These are phyloP conservation scores for Elsinoe batatas DNA, from an alignment of 2,329 filamentous ascomycete genomes.

Conservation along the genomic window DNA sequence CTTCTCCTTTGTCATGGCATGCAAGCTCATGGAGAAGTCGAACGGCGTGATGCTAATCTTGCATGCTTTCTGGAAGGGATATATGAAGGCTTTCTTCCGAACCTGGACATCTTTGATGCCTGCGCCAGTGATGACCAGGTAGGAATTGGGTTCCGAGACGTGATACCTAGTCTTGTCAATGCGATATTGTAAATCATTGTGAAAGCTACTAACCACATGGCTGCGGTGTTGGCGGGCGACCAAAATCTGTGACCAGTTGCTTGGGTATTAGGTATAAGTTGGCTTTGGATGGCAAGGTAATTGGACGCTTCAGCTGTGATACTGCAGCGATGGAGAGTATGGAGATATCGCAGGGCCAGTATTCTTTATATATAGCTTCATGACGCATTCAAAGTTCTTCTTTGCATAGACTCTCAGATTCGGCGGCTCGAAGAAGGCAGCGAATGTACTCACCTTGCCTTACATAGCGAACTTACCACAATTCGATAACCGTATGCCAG, in stretches of 20 bases:
- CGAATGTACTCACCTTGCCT: background rate
- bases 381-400: too few relatives aligned
- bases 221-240: background rate
- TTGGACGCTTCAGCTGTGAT: too few relatives aligned
- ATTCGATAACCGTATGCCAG: background rate
- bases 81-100: slow-evolving; percentile 64
- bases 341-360: too few relatives aligned
- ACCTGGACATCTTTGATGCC: slow-evolving; percentile 65
- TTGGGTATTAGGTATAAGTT: too few relatives aligned
- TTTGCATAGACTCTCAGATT: too few relatives aligned
- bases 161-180: slow-evolving; percentile 39
- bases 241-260: too few relatives aligned
- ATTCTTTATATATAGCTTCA: too few relatives aligned
- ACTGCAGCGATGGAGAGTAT: too few relatives aligned
- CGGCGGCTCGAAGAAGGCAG: background rate
- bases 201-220: background rate
- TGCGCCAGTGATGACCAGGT: slow-evolving; percentile 78
- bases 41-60: slow-evolving; percentile 46
- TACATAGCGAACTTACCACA: background rate
- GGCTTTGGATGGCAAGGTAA: too few relatives aligned
- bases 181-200: background rate
- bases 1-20: slow-evolving; percentile 86
- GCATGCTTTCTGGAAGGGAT: slow-evolving; percentile 54
- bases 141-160: slow-evolving; percentile 67
- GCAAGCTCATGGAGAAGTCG: slow-evolving; percentile 72